Conservation (phyloP, 768 basidiomycete genomes). For the Pleurotus salmoneostramineus region DNA sequence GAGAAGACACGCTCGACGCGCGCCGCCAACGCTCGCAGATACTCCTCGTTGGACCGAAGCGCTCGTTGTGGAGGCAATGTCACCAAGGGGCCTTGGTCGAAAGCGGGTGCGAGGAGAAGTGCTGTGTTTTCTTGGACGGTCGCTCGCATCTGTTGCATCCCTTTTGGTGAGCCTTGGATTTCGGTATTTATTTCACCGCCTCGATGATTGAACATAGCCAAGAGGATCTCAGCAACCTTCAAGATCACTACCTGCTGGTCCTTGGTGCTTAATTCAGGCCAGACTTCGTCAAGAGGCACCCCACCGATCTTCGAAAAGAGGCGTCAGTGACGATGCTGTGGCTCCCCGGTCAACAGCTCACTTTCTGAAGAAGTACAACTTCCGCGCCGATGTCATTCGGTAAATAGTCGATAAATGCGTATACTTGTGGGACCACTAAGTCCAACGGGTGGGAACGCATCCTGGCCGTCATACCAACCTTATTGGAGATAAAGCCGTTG, state of each 20-base stretch:
- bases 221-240: conserved; percentile 21
- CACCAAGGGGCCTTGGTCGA: conserved; percentile 20
- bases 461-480: conserved; percentile 26
- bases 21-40: conserved; percentile 19
- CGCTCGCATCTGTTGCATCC: conserved; percentile 7
- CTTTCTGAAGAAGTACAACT: conserved; percentile 26
- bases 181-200: conserved; percentile 20
- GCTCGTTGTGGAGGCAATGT: conserved; percentile 19
- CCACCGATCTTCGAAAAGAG: conserved; percentile 18
- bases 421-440: conserved; percentile 23
- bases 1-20: conserved; percentile 22
- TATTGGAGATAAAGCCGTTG: not conserved
- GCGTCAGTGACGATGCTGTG: not conserved
- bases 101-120: conserved; percentile 19
- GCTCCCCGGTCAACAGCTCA: conserved; percentile 3
- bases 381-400: conserved; percentile 24
- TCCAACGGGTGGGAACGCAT: conserved; percentile 12
- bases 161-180: conserved; percentile 13
- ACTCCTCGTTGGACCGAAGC: conserved; percentile 18
- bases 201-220: conserved; percentile 21
- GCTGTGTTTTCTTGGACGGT: conserved; percentile 3
- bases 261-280: conserved; percentile 16
- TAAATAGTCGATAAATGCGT: conserved; percentile 21
- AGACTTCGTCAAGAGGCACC: conserved; percentile 19
- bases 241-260: conserved; percentile 18